Percentiles rank a stretch among this genome's conserved stretches.
These are phyloP conservation scores for Didymella sp. DNA, from an alignment of 2,329 filamentous ascomycete genomes.

Conservation along the genomic window DNA sequence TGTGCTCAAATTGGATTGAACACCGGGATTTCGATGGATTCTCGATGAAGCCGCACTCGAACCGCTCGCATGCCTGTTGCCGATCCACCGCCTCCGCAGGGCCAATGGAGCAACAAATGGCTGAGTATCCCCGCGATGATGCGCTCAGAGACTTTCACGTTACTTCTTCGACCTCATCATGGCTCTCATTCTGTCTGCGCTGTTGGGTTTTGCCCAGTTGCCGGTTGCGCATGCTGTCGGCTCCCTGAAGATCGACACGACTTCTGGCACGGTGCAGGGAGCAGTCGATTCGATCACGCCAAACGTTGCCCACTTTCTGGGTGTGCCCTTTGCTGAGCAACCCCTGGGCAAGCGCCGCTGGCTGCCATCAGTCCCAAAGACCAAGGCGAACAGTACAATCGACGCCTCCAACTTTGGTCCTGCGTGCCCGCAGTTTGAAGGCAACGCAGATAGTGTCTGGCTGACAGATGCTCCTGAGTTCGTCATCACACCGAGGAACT, in stretches of 20 bases:
- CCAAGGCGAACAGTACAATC: slow-evolving; percentile 26
- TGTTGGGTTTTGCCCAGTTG: slow-evolving; percentile 21
- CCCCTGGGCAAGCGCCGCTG: slow-evolving; percentile 43
- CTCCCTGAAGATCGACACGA: slow-evolving; percentile 33
- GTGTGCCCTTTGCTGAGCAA: slow-evolving; percentile 49
- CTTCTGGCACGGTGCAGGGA: slow-evolving; percentile 43
- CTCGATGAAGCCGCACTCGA: slow-evolving; percentile 1
- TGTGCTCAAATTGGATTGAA: slow-evolving; percentile 11
- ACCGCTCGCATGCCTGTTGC: slow-evolving; percentile 12
- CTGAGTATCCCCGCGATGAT: neutral
- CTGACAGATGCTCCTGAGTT: slow-evolving; percentile 37
- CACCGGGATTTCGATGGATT: slow-evolving; percentile 11
- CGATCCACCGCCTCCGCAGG: slow-evolving; percentile 7
- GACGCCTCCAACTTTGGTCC: slow-evolving; percentile 39
- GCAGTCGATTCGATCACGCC: slow-evolving; percentile 45
- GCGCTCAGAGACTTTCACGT: neutral
- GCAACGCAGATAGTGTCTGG: slow-evolving; percentile 30
- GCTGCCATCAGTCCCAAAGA: slow-evolving; percentile 40
- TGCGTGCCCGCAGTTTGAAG: slow-evolving; percentile 39
- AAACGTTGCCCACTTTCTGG: slow-evolving; percentile 49
- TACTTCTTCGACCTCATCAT: slow-evolving; percentile 13
- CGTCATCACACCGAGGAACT: slow-evolving; percentile 25
- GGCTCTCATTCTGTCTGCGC: slow-evolving; percentile 14
- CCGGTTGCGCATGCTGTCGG: slow-evolving; percentile 21
- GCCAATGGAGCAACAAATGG: slow-evolving; percentile 9